Base-by-base conservation (phyloP, 2,329 filamentous ascomycete genomes). In the Aspergillus pseudoglaucus region DNA sequence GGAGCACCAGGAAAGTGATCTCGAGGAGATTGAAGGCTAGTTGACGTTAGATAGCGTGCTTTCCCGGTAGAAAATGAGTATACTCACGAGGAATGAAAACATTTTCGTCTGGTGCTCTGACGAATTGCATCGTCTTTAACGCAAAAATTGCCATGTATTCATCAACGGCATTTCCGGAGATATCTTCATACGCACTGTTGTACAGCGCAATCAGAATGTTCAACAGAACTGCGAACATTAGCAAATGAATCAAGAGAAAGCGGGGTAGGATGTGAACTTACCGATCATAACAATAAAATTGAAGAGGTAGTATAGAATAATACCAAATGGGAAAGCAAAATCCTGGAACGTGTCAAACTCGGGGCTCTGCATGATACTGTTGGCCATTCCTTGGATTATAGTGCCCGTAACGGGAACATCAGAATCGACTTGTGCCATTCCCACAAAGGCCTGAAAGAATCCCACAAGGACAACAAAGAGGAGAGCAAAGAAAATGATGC, bases 181-280 rank as follows among this genome's bases (percentile, higher is more conserved):
- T 94, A 67, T 95, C 90, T 62, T 94, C 87, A 65, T 98, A 97
- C 2, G 93, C 90, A 42, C 85, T 91, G 71, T 97, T 97, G 75
- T 96, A 98, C 6, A 98, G 81, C 0, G 93, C 93, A 63, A 98
- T 97, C 49, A 98, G 82, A 59, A 98, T 89, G 67, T 98, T 98
- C 57, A 98, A 81, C 22, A 97, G 76, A 48, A 98, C 78, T 73
- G 50, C 42, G 40, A 33, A 14, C 14, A 46, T 59, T 45, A 60
- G 48, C 25, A 25, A 38, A 41, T 44, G 9, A 4, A 30, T 12
- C 25, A 30, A 30, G 10, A 30, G 25, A 5, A 30, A 30, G 23
- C 25, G n/a, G n/a, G 20, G 14, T 6, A 35, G 32, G n/a, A 22
- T 6, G 15, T 42, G 8, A 43, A 60, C 67, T 56, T 59, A 74